phyloP scores from a whole-genome alignment of 345 rosid species.

The Acer saccharum region DNA sequence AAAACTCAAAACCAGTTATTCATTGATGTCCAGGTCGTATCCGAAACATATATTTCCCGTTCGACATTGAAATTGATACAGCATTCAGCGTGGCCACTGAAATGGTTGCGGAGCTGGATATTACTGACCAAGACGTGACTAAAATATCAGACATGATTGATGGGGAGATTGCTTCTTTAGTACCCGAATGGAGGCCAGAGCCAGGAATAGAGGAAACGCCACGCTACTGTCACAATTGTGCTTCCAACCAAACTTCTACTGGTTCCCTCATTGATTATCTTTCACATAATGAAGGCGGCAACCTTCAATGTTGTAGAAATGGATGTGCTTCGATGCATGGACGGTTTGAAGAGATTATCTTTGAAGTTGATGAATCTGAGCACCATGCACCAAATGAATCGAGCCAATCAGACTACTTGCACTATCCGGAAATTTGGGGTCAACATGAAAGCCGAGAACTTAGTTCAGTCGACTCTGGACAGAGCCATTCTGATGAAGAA shows the following conservation, averaged over 20 bases:
- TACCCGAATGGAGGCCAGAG: slow-evolving; percentile 77
- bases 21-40: slow-evolving; percentile 50
- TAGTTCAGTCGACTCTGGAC: slow-evolving; percentile 59
- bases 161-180: slow-evolving; percentile 78
- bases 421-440: slow-evolving; percentile 60
- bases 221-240: slow-evolving; percentile 60
- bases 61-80: slow-evolving; percentile 70
- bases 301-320: slow-evolving; percentile 51
- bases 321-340: slow-evolving; percentile 84
- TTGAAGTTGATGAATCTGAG: slow-evolving; percentile 51
- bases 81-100: slow-evolving; percentile 92
- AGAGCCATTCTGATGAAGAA: slow-evolving; percentile 63
- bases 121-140: slow-evolving; percentile 73
- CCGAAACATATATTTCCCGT: slow-evolving; percentile 87
- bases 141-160: slow-evolving; percentile 89
- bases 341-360: slow-evolving; percentile 79
- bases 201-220: slow-evolving; percentile 75
- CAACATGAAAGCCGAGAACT: slow-evolving; percentile 75
- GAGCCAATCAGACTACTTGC: slow-evolving; percentile 32
- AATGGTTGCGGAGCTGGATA: slow-evolving; percentile 93
- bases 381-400: slow-evolving; percentile 30
- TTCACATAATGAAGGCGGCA: slow-evolving; percentile 37
- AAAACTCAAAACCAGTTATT: not conserved
- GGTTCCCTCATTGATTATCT: slow-evolving; percentile 60
- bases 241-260: slow-evolving; percentile 67